These are phyloP conservation scores for Quercus ilex DNA, from an alignment of 306 rosid genomes.

Conservation along the genomic window DNA sequence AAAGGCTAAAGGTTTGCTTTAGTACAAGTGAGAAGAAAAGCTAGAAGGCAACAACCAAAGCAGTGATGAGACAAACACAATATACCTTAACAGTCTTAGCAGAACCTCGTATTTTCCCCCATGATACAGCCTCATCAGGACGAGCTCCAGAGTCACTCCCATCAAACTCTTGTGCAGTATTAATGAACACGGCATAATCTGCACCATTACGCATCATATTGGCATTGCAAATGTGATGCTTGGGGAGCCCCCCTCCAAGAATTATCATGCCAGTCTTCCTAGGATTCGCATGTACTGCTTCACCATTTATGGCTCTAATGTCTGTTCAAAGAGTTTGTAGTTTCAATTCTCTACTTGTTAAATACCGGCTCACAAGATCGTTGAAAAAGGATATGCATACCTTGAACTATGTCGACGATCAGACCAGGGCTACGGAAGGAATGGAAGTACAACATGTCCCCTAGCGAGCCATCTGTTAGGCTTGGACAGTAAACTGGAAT, in stretches of 20 bases:
- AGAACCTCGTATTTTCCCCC: constrained; percentile 87
- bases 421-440: constrained; percentile 80
- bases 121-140: constrained; percentile 94
- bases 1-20: neutral
- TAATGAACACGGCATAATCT: constrained; percentile 83
- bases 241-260: constrained; percentile 95
- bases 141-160: constrained; percentile 96
- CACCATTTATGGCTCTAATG: constrained; percentile 83
- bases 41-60: neutral
- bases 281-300: constrained; percentile 84
- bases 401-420: constrained; percentile 75
- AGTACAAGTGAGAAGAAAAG: neutral
- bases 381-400: constrained; percentile 25
- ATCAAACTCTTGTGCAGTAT: constrained; percentile 92
- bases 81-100: constrained; percentile 87
- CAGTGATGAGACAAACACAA: neutral
- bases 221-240: constrained; percentile 99
- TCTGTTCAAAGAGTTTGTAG: constrained; percentile 50
- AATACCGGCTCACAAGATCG: constrained; percentile 2
- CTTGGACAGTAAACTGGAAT: constrained; percentile 93
- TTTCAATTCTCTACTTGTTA: neutral
- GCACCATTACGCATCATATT: constrained; percentile 99
- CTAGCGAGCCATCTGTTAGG: constrained; percentile 91
- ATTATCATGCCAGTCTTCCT: constrained; percentile 91
- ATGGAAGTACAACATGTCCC: constrained; percentile 95